A percentile compares a stretch with the other conserved stretches of the same genome.
phyloP scores from a whole-genome alignment of 1,284 basidiomycete species.

The Sphaerobolus stellatus region DNA sequence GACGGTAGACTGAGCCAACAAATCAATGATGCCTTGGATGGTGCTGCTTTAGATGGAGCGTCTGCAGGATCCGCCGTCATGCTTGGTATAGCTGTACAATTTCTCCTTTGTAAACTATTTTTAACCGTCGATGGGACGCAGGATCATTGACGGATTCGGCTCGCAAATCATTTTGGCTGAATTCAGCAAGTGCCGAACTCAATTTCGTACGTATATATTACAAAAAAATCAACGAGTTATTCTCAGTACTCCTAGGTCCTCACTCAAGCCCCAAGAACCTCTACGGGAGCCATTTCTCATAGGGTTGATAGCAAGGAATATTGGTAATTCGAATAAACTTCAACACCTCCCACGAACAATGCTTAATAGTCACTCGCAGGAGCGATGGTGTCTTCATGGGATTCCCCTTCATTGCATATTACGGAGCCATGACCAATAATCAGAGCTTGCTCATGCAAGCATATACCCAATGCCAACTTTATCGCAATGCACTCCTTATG shows the following conservation, averaged over 20 bases:
- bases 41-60: conserved; percentile 31
- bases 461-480: conserved; percentile 47
- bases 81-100: conserved; percentile 19
- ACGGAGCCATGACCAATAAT: conserved; percentile 46
- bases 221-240: background rate
- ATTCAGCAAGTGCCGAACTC: conserved; percentile 23
- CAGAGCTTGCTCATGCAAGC: conserved; percentile 41
- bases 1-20: conserved; percentile 32
- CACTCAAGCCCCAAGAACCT: conserved; percentile 41
- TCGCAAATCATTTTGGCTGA: conserved; percentile 22
- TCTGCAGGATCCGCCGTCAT: conserved; percentile 27
- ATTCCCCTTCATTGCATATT: conserved; percentile 59
- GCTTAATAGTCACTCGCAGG: conserved; percentile 34
- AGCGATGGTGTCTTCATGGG: conserved; percentile 62
- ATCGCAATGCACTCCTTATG: conserved; percentile 43
- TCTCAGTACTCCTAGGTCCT: conserved; percentile 31
- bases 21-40: conserved; percentile 29
- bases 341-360: background rate
- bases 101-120: background rate
- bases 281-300: conserved; percentile 54
- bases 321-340: conserved; percentile 33
- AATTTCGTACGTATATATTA: conserved; percentile 22
- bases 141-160: conserved; percentile 24
- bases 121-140: conserved; percentile 1
- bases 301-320: conserved; percentile 41